Evolutionary conservation across 1,284 basidiomycete species (phyloP), one percentile per base, ranked within the genome.

Genomic region (Rhodotorula mucilaginosa): DNA sequence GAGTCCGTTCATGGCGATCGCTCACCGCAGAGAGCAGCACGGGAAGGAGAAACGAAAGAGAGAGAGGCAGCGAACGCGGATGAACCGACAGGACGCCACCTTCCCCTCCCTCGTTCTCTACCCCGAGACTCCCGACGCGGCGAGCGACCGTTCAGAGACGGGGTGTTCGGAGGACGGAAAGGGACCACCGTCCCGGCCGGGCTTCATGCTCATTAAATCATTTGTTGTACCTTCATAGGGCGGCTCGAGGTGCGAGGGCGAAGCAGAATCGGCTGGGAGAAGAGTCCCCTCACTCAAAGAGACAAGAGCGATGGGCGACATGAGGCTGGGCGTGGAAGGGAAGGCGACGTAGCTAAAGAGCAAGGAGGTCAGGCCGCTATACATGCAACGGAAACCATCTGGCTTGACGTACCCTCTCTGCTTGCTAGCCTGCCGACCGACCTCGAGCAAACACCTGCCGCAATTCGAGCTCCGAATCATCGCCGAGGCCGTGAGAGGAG

Each of bases 181-280:
- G 10, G 26, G 13, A 18, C 29, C 12, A 19, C 19, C 48, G 21
- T 23, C 26, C 52, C 21, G n/a, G 58, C 23, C 39, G 29, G 39
- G 58, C 10, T 59, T 64, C 62, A 44, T 54, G 54, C 68, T 69
- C 68, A 69, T 69, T 69, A 69, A 69, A 69, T 69, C 68, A 62
- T 68, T 56, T 67, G n/a, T 57, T 65, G 51, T 65, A 47, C 68
- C 64, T 52, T 69, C 68, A 34, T 61, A 52, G 64, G 68, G 61
- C 26, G 44, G n/a, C 16, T 39, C 39, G 39, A 23, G 54, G n/a
- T 23, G 31, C 8, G 19, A 5, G 19, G 21, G 21, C 56, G 29
- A 26, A 46, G 26, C 29, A n/a, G 49, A 48, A 54, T 18, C 26
- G 19, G 61, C 18, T 31, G 60, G 18, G 57, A 19, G 29, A 31